Evolutionary conservation across 345 rosid genomes (phyloP), one percentile per base, ranked within the genome.

Genomic region (Cardamine chenopodiifolia): DNA sequence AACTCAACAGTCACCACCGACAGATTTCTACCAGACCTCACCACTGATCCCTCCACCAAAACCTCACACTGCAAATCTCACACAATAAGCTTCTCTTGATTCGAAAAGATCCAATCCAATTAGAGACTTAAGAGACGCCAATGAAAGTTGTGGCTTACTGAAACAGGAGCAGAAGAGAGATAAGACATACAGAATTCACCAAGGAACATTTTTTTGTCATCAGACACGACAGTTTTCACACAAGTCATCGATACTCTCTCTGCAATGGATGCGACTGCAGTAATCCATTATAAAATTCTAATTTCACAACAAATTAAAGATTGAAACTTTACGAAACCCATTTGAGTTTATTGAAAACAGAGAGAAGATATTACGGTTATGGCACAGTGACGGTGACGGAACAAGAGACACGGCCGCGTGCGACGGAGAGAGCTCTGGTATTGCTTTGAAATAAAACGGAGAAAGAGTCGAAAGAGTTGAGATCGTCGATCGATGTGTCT

Each of bases 1-100:
- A 86, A 87, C 34, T 83, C 89, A 37, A 86, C 60, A 7, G 77
- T 75, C 62, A 90, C 87, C 17, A 86, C 82, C 3, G 89, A 85
- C 70, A 90, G 47, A 63, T 89, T 90, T 70, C 88, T 90, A 75
- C 96, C 97, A n/a, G 87, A 84, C 82, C 87, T 85, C 62, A 84
- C 83, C 17, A 87, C 76, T 8, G 88, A 72, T 44, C 81, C 96
- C 5, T 93, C 88, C 18, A 87, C 83, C 22, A 82, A 50, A 83
- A 89, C 15, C 79, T 81, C 86, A 35, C 67, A 75, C 97, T 89
- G 84, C 60, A 67, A 58, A 12, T 37, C 40, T 22, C 15, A 58
- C 48, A 76, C 39, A 28, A 23, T 60, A 23, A 66, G 7, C 42
- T 74, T 73, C 68, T 67, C 55, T 26, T 26, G 42, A 39, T 1